Percentiles rank a stretch among this genome's conserved stretches.
phyloP scores from a whole-genome alignment of 129 eudicot genomes.

The Tanacetum coccineum region DNA sequence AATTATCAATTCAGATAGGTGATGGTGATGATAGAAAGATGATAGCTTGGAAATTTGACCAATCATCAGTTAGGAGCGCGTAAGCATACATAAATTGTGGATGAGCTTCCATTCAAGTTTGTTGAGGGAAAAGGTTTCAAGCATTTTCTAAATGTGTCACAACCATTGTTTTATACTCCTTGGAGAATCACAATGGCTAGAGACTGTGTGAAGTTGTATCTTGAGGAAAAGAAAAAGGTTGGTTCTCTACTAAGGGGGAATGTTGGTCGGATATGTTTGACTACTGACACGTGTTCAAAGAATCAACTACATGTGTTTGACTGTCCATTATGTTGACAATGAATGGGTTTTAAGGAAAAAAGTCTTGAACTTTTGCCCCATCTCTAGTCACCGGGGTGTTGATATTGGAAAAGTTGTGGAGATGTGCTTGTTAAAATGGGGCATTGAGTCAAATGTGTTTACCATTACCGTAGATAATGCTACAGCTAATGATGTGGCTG shows the following conservation, averaged over 20 bases:
- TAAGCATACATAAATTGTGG: too few relatives aligned
- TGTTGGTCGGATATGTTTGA: not conserved
- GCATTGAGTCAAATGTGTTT: not conserved
- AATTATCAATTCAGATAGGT: too few relatives aligned
- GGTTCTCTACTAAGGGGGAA: not conserved
- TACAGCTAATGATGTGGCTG: not conserved
- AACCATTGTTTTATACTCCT: not conserved
- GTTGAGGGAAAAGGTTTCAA: too few relatives aligned
- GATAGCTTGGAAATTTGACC: too few relatives aligned
- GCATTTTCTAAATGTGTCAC: not conserved
- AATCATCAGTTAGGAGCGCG: too few relatives aligned
- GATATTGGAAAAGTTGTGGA: not conserved
- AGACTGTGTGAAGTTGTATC: not conserved
- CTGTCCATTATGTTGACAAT: not conserved
- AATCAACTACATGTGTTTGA: not conserved
- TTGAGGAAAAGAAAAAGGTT: not conserved
- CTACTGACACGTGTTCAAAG: not conserved
- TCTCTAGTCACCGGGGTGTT: not conserved
- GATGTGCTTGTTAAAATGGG: not conserved
- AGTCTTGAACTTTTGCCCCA: not conserved
- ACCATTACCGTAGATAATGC: not conserved
- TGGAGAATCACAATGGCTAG: not conserved
- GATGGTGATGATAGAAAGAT: too few relatives aligned
- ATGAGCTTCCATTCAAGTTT: too few relatives aligned
- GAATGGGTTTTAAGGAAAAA: not conserved